Evolutionary conservation across 1,284 basidiomycete genomes (phyloP), one percentile per base, ranked within the genome.

Genomic region (Rhodotorula sp.): DNA sequence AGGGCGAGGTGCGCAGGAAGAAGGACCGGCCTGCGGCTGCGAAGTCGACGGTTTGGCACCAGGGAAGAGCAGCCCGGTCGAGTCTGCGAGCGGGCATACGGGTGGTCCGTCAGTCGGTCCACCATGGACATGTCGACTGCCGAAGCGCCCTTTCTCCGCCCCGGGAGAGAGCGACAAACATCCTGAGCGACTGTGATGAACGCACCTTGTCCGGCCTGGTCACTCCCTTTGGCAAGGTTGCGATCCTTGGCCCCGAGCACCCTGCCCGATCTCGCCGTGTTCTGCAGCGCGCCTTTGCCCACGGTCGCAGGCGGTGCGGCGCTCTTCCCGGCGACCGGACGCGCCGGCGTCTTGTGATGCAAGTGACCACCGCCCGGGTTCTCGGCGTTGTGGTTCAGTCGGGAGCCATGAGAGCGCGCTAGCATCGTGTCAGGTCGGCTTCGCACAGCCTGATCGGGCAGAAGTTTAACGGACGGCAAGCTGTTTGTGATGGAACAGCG

Each of bases 341-440:
- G 67, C 8, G 67, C 63, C 46, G 67, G 67, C 33, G 67, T 69
- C 62, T 69, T 69, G 63, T 65, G 67, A 57, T 46, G 56, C 17
- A 33, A 49, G 33, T 44, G 51, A 29, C 24, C 29, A 29, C 24
- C 29, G 30, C 29, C 56, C n/a, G 66, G 56, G 33, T 68, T 68
- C 66, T 68, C 66, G 49, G 53, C 48, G 61, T 68, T 62, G 61
- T 59, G 66, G 49, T 68, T 56, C 20, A 63, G 30, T 6, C 61
- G 42, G 4, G 49, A 51, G 12, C 56, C 44, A 30, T 59, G 56
- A 2, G 66, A 63, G 49, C 66, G 66, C 1, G 61, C 46, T 26
- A 68, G 66, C 66, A 68, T 68, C 44, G 22, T 55, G 17, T 24
- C 46, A 22, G 46, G 8, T 24, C 46, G 1, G 24, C 22, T 29